A percentile compares a stretch with the other conserved stretches of the same genome.
Evolutionary conservation across 2,329 filamentous ascomycete species (phyloP).

Genomic region (Claviceps sorghi): DNA sequence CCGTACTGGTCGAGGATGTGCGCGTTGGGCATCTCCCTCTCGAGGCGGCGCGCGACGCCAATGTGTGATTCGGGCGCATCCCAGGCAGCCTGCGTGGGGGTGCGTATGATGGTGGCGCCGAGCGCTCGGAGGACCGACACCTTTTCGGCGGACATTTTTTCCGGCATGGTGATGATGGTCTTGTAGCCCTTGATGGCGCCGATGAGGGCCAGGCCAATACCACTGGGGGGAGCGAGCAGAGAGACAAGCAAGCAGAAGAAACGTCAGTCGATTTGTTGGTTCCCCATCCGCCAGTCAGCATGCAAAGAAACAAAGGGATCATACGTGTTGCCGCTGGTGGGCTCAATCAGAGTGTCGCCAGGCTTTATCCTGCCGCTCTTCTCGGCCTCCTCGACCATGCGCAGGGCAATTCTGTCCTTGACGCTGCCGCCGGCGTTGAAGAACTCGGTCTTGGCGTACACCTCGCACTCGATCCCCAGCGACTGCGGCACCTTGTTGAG

Average conservation of each 20-base stretch:
- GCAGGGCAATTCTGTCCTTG: slow-evolving; percentile 87
- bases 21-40: slow-evolving; percentile 92
- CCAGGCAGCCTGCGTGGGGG: slow-evolving; percentile 87
- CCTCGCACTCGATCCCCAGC: slow-evolving; percentile 72
- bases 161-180: slow-evolving; percentile 94
- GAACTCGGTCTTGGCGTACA: slow-evolving; percentile 83
- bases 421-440: slow-evolving; percentile 91
- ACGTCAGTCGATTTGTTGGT: neutral
- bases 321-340: slow-evolving; percentile 86
- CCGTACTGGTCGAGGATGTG: slow-evolving; percentile 96
- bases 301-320: slow-evolving; percentile 12
- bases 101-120: slow-evolving; percentile 93
- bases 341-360: slow-evolving; percentile 93
- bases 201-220: slow-evolving; percentile 87
- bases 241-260: neutral
- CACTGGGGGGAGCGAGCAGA: slow-evolving; percentile 25
- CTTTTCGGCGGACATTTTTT: slow-evolving; percentile 99
- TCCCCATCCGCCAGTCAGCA: too few species aligned
- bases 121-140: slow-evolving; percentile 87
- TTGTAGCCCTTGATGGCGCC: slow-evolving; percentile 95
- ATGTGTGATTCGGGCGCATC: slow-evolving; percentile 95
- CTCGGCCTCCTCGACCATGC: slow-evolving; percentile 96
- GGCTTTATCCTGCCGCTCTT: slow-evolving; percentile 85
- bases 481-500: slow-evolving; percentile 88
- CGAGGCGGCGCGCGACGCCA: slow-evolving; percentile 73